Evolutionary conservation across 2,329 filamentous ascomycete genomes (phyloP), one percentile per base, ranked within the genome.

Genomic region (Fusarium tuaranense): DNA sequence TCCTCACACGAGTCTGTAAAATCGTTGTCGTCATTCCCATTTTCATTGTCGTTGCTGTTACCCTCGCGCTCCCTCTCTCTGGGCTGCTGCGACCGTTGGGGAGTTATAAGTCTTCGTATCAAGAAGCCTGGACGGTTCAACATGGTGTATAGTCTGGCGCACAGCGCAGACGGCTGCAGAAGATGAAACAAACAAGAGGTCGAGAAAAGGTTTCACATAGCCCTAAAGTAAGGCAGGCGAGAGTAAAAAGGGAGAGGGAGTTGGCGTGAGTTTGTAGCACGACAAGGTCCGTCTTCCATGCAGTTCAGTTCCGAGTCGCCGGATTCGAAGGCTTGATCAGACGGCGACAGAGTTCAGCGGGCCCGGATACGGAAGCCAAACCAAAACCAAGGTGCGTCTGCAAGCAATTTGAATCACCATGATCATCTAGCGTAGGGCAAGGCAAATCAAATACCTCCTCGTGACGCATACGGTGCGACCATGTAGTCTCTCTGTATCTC

Each of bases 61-160:
- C 18, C 18, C 27, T 55, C 48, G 12, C 27, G 27, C 27, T 55
- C 27, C 18, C 48, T n/a, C 25, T 51, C 46, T 27, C 48, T 53
- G 9, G 25, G 48, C 48, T 55, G 53, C 25, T 70, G 70, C 18
- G 73, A 61, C 46, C 71, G 68, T 61, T 71, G 73, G 51, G 76
- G 68, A 46, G 61, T 70, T 72, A 79, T 77, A 57, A 79, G 70
- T 41, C 78, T 73, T 59, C 77, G 71, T 64, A 79, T 72, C 20
- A 76, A 70, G 51, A 71, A 68, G 20, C 71, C 78, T 67, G 73
- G 74, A 53, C 68, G 70, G 27, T 67, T 68, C 51, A 70, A 44
- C 78, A 79, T 79, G 57, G 55, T 78, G 69, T 53, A 20, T 55
- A n/a, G 51, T 20, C 65, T 51, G 55, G 55, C 65, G 44, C 62